Base-by-base conservation (phyloP, 192 early-diverging fungal species). In the Chytriomyces hyalinus region DNA sequence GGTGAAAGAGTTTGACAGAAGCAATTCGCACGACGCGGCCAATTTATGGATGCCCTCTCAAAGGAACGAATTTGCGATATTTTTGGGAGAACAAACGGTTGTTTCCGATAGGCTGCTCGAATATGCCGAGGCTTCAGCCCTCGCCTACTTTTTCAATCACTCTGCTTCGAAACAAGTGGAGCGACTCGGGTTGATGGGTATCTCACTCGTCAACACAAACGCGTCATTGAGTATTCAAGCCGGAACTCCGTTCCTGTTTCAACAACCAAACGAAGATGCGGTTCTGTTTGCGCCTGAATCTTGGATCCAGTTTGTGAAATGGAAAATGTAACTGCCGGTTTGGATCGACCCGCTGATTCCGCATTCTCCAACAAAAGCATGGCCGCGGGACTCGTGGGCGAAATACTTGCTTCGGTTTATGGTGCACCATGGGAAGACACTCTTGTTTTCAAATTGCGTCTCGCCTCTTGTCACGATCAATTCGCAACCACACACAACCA, bases 321-420 rank as follows among this genome's bases (percentile, higher is more conserved):
- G 76, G 76, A 53, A 61, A 17, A 77, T 67, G 6, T 2, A 22
- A 17, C 65, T n/a, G n/a, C 7, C 7, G 8, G 11, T 22, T 13
- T 65, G 65, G 66, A 43, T 61, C 15, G 65, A 67, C 67, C 65
- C 67, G 22, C 49, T 77, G 9, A n/a, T 77, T 65, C 76, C 76
- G 15, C 44, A 67, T 20, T 69, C 66, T 15, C 44, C 46, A 20
- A 77, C 76, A 44, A 77, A 77, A 59, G 51, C 24, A 61, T 77
- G 76, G 76, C 65, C 67, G 10, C 7, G n/a, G 24, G 53, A 69
- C 26, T 69, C 66, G 43, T 77, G 76, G 76, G 61, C 36, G 15
- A 77, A 77, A 61, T 13, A 10, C 43, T 44, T 77, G 22, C 13
- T 77, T 8, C 57, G 76, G 59, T 77, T 77, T 45, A 77, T 77